Evolutionary conservation across 805 yeast genomes (phyloP).

Genomic region (Zygosaccharomyces pseudorouxii): DNA sequence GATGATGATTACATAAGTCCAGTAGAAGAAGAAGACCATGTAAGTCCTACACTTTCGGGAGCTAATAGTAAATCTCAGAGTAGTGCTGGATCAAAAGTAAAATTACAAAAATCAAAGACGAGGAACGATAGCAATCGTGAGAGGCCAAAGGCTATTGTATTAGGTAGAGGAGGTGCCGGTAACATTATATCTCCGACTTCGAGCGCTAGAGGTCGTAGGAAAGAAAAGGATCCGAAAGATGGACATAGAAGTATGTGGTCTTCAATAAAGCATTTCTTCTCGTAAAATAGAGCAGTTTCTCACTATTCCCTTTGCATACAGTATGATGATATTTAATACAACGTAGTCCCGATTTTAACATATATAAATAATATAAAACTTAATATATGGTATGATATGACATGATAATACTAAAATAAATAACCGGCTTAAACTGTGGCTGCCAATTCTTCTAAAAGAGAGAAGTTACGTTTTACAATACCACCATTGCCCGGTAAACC

Average conservation of each 20-base stretch:
- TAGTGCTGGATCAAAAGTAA: slow-evolving; percentile 2
- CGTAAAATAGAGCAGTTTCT: slow-evolving; percentile 5
- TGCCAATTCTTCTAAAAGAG: slow-evolving; percentile 70
- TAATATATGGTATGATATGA: slow-evolving; percentile 2
- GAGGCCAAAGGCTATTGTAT: slow-evolving; percentile 23
- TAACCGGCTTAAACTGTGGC: slow-evolving; percentile 29
- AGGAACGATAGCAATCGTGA: slow-evolving; percentile 12
- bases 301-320: background rate
- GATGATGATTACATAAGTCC: slow-evolving; percentile 14
- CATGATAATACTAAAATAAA: background rate
- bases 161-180: slow-evolving; percentile 37
- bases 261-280: slow-evolving; percentile 17
- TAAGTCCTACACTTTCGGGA: slow-evolving; percentile 7
- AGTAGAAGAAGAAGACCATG: slow-evolving; percentile 8
- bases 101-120: slow-evolving; percentile 2
- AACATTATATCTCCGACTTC: slow-evolving; percentile 32
- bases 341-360: background rate
- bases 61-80: slow-evolving; percentile 7
- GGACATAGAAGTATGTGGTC: slow-evolving; percentile 17
- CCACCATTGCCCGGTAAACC: slow-evolving; percentile 93
- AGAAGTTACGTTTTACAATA: slow-evolving; percentile 78
- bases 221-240: slow-evolving; percentile 8
- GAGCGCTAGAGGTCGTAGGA: slow-evolving; percentile 13
- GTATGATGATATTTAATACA: background rate
- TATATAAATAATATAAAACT: slow-evolving; percentile 8